Conservation (phyloP, 306 rosid genomes). For the Purshia tridentata region DNA sequence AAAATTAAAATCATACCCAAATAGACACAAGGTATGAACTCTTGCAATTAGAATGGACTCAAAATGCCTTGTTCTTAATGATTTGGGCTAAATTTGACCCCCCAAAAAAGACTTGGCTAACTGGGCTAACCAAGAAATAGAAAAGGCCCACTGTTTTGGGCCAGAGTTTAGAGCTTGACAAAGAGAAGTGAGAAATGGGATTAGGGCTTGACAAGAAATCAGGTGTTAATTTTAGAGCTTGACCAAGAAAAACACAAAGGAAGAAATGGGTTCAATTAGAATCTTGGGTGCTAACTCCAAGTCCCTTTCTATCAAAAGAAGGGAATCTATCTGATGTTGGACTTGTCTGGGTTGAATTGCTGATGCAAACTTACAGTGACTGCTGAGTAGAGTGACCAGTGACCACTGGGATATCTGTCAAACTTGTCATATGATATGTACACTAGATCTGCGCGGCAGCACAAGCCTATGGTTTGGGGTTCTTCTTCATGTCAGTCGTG, state of each 20-base stretch:
- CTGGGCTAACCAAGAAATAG: background rate
- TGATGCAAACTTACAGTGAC: background rate
- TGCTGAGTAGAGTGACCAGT: background rate
- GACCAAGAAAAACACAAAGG: background rate
- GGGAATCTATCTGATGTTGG: background rate
- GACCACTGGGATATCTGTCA: background rate
- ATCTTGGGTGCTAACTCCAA: background rate
- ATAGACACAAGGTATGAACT: no score
- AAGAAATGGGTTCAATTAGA: background rate
- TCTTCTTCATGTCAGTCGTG: background rate
- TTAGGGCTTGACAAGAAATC: background rate
- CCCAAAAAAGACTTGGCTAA: no score
- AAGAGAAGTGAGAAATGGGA: background rate
- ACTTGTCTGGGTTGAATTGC: background rate
- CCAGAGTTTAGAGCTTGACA: background rate
- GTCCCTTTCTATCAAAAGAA: background rate
- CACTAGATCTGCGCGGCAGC: background rate
- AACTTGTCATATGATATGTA: background rate
- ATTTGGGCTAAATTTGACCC: background rate
- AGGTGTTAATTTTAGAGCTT: background rate
- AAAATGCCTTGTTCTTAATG: no score
- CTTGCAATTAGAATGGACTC: no score
- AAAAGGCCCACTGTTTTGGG: background rate
- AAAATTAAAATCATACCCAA: no score
- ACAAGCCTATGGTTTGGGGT: background rate